Conservation (phyloP, 2,329 filamentous ascomycete species). For the Fusarium globosum region DNA sequence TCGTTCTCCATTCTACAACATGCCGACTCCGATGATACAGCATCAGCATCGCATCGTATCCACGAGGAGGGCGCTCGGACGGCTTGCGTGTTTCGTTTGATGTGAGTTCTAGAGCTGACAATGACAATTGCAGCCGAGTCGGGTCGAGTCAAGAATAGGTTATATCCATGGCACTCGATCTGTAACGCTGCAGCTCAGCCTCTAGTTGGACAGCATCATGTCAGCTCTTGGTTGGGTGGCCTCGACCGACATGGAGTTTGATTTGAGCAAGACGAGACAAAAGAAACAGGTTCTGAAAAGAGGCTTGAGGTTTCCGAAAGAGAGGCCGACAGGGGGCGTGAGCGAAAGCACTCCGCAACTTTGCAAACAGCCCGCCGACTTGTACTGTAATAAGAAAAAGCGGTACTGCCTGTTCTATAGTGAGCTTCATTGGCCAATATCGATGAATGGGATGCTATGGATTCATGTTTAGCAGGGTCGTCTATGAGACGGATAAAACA, state of each 20-base stretch:
- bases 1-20: slow-evolving; percentile 16
- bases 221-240: slow-evolving; percentile 22
- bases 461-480: background rate
- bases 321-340: slow-evolving; percentile 26
- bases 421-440: background rate
- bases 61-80: slow-evolving; percentile 28
- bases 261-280: slow-evolving; percentile 14
- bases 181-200: slow-evolving; percentile 34
- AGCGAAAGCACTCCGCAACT: background rate
- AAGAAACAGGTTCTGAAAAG: slow-evolving; percentile 1
- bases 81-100: slow-evolving; percentile 33
- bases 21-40: slow-evolving; percentile 29
- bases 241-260: slow-evolving; percentile 16
- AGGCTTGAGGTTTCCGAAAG: slow-evolving; percentile 23
- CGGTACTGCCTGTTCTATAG: slow-evolving; percentile 1
- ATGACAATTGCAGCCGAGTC: background rate
- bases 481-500: background rate
- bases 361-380: background rate
- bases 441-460: slow-evolving; percentile 1
- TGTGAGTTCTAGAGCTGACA: background rate
- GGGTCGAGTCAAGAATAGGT: background rate
- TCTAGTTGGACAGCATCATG: slow-evolving; percentile 31
- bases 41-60: slow-evolving; percentile 34
- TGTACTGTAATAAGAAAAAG: slow-evolving; percentile 23
- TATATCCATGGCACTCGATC: background rate